Base-by-base conservation (phyloP, 148 eudicot species). In the Selenicereus undatus region DNA sequence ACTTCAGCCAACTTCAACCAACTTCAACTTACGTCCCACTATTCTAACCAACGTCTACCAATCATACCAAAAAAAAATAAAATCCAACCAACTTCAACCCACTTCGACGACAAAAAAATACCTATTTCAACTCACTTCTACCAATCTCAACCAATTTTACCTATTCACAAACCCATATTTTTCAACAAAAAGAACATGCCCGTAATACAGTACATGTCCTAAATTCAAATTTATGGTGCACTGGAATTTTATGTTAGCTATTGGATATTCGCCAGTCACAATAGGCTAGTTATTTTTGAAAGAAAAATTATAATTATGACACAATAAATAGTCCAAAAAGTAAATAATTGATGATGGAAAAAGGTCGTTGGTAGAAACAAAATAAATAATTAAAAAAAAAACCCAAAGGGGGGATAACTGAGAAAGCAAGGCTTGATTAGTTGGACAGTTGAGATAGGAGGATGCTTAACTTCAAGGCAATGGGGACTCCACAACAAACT, bases 381-480 rank as follows among this genome's bases (percentile, higher is more conserved):
- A 45, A 45, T 45, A 6, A 6, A 6, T 45, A 6, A 6, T 45
- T 45, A 7, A 4, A 45, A 71, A 71, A 81, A 74, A 73, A 84
- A 88, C 86, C 69, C 54, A 74, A 32, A 68, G 36, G 18, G 69
- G 35, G 29, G 71, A 27, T 27, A 27, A 27, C 17, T 66, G 71
- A 32, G 35, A 48, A 48, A 50, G 35, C 69, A 77, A 74, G 24
- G 83, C 8, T 78, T 81, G 82, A 96, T 91, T 91, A 81, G 94
- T 91, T 92, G 90, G 88, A 73, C 39, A 78, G 51, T 27, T 64
- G 29, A 75, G 81, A 81, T 45, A 52, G 36, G 91, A 91, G 85
- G 87, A 91, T 88, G 89, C 97, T 95, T 95, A 79, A 87, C 94
- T 91, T 93, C 87, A 86, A 86, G 98, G 98, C 96, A 95, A 95